Evolutionary conservation across 208 protist genomes (phyloP), one percentile per base, ranked within the genome.

Genomic region (Leishmania major): DNA sequence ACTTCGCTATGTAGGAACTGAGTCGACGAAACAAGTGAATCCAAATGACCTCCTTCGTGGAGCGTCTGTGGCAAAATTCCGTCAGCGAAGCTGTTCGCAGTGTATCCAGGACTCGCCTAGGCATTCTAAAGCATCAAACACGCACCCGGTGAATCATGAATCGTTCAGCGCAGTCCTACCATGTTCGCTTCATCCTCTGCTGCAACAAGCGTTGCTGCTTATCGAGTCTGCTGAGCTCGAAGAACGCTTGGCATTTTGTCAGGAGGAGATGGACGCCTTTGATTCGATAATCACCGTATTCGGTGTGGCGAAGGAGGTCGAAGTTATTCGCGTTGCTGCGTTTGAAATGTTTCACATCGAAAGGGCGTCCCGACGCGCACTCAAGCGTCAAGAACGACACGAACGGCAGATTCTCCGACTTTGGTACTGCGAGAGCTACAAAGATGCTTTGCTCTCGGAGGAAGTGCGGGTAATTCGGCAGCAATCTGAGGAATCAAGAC

Each of bases 311-410:
- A 66, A 87, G 62, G 86, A 87, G 49, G 77, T 90, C 62, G 89
- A 92, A 60, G 37, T 40, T 19, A 81, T 92, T 74, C 86, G 88
- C 60, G 64, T 84, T 40, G 88, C 92, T 25, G 88, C 86, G 1
- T 89, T 93, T 77, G 81, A 92, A 62, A 75, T 94, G 69, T 90
- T 96, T 62, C 40, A 55, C 45, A 77, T 94, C 11, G 80, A 96
- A 72, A 66, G 66, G 3, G 79, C 84, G 66, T 80, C 81, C 17
- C 85, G 92, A 17, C 81, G 81, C 11, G 74, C 87, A n/a, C 70
- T 96, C 66, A 51, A 45, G 74, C 78, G 84, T 1, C 90, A 96
- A 62, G 89, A 96, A 71, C 59, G 67, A 45, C 87, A 79, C 35
- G 90, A 94, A 72, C 77, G 92, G 3, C 66, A 71, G n/a, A 86